Percentiles rank a stretch among this genome's conserved stretches.
Conservation (phyloP, 441 rosid species). For the Metrosideros polymorpha region DNA sequence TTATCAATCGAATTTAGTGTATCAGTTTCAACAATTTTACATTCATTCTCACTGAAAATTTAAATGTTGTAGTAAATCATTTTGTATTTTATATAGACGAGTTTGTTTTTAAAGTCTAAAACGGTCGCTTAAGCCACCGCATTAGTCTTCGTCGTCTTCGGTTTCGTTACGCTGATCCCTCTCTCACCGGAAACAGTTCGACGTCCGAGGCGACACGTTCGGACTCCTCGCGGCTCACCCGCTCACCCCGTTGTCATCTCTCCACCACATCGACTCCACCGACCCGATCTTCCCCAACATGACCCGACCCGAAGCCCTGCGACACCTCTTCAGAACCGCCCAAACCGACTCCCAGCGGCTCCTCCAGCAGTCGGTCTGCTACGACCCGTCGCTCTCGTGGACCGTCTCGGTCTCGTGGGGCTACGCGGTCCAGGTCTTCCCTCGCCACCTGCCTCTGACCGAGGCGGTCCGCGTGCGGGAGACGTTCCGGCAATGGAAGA, state of each 20-base stretch:
- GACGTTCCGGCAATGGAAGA: constrained; percentile 64
- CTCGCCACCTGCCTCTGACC: constrained; percentile 27
- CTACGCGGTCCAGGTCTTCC: constrained; percentile 63
- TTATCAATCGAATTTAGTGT: background rate
- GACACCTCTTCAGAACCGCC: constrained; percentile 49
- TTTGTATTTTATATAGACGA: background rate
- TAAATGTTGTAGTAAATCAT: background rate
- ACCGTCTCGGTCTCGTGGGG: constrained; percentile 93
- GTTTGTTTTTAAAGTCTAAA: background rate
- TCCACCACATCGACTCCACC: constrained; percentile 58
- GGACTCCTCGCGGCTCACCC: constrained; percentile 80
- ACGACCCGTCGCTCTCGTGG: constrained; percentile 75
- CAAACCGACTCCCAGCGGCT: constrained; percentile 53
- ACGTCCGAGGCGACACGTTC: constrained; percentile 59
- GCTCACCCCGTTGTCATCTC: constrained; percentile 54
- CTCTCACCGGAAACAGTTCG: constrained; percentile 32
- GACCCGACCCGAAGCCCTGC: constrained; percentile 37
- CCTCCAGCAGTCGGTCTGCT: constrained; percentile 83
- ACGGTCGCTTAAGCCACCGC: background rate
- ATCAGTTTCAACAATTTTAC: background rate
- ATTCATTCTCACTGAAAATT: background rate
- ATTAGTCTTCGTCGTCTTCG: background rate
- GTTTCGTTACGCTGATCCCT: background rate
- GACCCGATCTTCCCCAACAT: constrained; percentile 78
- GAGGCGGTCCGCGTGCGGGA: constrained; percentile 46